These are phyloP conservation scores for Claviceps africana DNA, from an alignment of 2,329 filamentous ascomycete species.

Conservation along the genomic window DNA sequence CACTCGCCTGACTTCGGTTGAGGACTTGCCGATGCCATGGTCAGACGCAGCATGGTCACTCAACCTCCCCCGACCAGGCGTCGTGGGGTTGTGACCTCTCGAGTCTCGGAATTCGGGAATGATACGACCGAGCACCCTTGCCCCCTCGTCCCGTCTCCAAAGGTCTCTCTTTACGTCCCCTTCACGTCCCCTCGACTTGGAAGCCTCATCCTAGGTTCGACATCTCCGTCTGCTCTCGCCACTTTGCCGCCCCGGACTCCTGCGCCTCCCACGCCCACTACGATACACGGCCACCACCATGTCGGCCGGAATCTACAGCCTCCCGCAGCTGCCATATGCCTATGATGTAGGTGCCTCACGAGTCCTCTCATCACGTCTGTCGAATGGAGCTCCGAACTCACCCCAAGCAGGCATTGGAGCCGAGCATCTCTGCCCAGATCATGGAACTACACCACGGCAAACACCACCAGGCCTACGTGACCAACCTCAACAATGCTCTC, in stretches of 20 bases:
- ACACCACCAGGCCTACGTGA: conserved; percentile 69
- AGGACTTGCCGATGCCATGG: too few species aligned
- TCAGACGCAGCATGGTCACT: too few species aligned
- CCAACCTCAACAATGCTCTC: conserved; percentile 56
- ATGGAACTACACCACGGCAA: conserved; percentile 72
- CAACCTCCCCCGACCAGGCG: too few species aligned
- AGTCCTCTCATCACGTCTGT: conserved; percentile 5
- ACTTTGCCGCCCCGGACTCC: background rate
- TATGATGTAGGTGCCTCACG: conserved; percentile 44
- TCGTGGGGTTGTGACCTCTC: too few species aligned
- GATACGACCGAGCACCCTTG: background rate
- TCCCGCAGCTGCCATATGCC: conserved; percentile 53
- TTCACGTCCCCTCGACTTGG: too few species aligned
- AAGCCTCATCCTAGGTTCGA: background rate
- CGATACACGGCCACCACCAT: conserved; percentile 11
- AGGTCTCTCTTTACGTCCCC: background rate
- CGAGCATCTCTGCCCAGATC: conserved; percentile 61
- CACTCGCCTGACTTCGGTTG: too few species aligned
- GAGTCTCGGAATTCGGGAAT: background rate
- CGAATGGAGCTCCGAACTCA: conserved; percentile 28
- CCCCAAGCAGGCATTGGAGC: conserved; percentile 49
- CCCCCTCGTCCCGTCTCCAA: background rate
- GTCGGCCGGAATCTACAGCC: conserved; percentile 35
- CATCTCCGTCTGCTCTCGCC: background rate
- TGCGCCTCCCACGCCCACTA: background rate